Percentiles rank a stretch among this genome's conserved stretches.
These are phyloP conservation scores for Yamadazyma sp. DNA, from an alignment of 805 yeast genomes.

Conservation along the genomic window DNA sequence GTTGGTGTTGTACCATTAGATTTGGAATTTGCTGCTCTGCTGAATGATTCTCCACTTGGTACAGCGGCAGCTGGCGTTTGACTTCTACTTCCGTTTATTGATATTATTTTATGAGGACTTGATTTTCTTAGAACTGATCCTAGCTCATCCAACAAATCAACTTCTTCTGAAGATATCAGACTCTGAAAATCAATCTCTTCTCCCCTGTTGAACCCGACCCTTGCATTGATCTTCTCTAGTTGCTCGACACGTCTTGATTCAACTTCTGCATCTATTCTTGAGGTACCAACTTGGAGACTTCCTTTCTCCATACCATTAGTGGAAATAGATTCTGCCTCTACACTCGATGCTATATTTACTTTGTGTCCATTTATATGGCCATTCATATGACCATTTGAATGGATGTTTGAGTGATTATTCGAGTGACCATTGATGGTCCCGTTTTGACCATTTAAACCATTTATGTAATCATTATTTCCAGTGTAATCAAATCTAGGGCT, in stretches of 20 bases:
- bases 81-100: constrained; percentile 2
- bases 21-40: constrained; percentile 1
- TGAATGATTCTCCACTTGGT: neutral
- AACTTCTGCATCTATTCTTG: constrained; percentile 10
- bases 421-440: too few relatives aligned
- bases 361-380: constrained; percentile 3
- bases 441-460: constrained; percentile 4
- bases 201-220: constrained; percentile 8
- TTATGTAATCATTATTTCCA: neutral
- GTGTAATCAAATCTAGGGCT: too few relatives aligned
- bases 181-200: constrained; percentile 11
- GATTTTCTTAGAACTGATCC: constrained; percentile 13
- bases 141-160: constrained; percentile 18
- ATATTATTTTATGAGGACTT: constrained; percentile 1
- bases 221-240: constrained; percentile 24
- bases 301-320: constrained; percentile 12
- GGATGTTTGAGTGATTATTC: too few relatives aligned
- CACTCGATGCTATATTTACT: constrained; percentile 12
- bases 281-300: constrained; percentile 12
- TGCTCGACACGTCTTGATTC: constrained; percentile 13
- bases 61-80: too few relatives aligned
- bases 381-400: too few relatives aligned
- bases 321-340: constrained; percentile 14
- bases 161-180: constrained; percentile 16
- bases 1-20: too few relatives aligned